Base-by-base conservation (phyloP, 176 grass and related monocot species). In the Eragrostis nindensis region DNA sequence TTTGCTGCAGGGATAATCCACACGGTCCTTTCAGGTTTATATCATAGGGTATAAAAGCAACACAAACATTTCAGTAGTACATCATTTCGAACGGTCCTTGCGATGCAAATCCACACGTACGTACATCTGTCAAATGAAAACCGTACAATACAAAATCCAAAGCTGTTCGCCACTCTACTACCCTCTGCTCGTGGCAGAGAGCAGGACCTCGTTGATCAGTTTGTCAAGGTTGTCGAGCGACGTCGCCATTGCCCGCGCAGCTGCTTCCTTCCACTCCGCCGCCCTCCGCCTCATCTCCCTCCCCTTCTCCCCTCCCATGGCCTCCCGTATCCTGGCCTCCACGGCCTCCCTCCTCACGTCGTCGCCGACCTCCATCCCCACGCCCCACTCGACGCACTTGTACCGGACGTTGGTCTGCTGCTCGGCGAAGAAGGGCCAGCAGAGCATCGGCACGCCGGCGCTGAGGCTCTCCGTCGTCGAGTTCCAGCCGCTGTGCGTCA, bases 401-500 rank as follows among this genome's bases (percentile, higher is more conserved):
- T 87, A 91, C 64, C 68, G 57, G 48, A 48, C 76, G 76, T 91
- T 91, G 7, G 85, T 80, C 64, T 84, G 85, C 77, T 87, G 80
- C 56, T 91, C 89, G 0, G 71, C 80, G 70, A 80, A 76, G 85
- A 80, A 87, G 0, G 89, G 89, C 89, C 85, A 87, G 71, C 80
- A 81, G 29, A 87, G 62, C 89, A 91, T 84, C 1, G 85, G 81
- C 85, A 87, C 85, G 2, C 85, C 69, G 13, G 62, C 47, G 80
- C 25, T 2, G 1, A 87, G 46, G 55, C 70, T 46, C 84, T 98
- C 95, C 73, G 77, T 1, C 26, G 90, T 92, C 4, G 91, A 97
- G 91, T 97, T 97, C 94, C 94, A 97, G 24, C 94, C 91, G 63
- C 87, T 82, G 76, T 97, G 94, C 16, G 85, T 97, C 73, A 97